Conservation (phyloP, 2,329 filamentous ascomycete species). For the Aspergillus phoenicis region DNA sequence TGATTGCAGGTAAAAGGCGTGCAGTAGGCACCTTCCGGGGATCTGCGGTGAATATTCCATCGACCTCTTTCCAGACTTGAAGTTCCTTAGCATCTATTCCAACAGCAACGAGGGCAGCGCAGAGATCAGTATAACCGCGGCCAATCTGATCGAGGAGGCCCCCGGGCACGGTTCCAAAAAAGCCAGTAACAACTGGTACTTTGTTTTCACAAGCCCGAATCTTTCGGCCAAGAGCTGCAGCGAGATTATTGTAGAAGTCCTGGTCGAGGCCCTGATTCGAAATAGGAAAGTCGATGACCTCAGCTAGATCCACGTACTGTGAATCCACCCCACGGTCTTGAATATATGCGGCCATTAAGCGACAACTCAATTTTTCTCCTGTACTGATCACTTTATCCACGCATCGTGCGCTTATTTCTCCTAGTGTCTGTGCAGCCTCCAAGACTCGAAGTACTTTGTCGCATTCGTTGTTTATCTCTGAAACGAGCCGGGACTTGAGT, state of each 20-base stretch:
- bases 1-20: constrained; percentile 83
- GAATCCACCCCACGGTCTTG: constrained; percentile 79
- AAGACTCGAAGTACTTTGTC: constrained; percentile 75
- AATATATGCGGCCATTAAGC: constrained; percentile 83
- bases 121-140: constrained; percentile 94
- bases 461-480: constrained; percentile 76
- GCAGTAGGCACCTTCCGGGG: constrained; percentile 90
- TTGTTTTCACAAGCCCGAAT: constrained; percentile 66
- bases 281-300: constrained; percentile 69
- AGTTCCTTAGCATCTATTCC: constrained; percentile 84
- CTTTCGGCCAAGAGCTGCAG: constrained; percentile 63
- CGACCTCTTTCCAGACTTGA: constrained; percentile 99
- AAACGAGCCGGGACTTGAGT: constrained; percentile 61
- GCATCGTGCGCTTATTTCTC: constrained; percentile 74
- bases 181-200: constrained; percentile 84
- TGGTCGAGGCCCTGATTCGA: constrained; percentile 62
- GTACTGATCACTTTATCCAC: constrained; percentile 91
- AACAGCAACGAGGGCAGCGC: constrained; percentile 87
- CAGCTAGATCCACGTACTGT: constrained; percentile 86
- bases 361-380: constrained; percentile 93
- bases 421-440: constrained; percentile 61
- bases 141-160: constrained; percentile 90
- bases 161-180: constrained; percentile 90
- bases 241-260: constrained; percentile 69
- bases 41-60: constrained; percentile 88